phyloP scores from a whole-genome alignment of 129 eudicot species.

The Helianthus annuus region HanXRQr2.0-SUNRISE NC_035435.2:4702096-4702595 shows the following conservation, averaged over 20 bases:
- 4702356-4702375: conserved; percentile 74
- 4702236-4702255: conserved; percentile 68
- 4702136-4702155: background rate
- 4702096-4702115: background rate
- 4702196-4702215: conserved; percentile 23
- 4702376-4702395: conserved; percentile 85
- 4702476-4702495: too few relatives aligned
- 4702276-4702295: conserved; percentile 78
- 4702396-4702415: conserved; percentile 35
- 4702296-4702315: conserved; percentile 51
- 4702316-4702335: conserved; percentile 63
- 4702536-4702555: too few relatives aligned
- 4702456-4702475: background rate
- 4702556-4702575: too few relatives aligned
- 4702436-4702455: conserved; percentile 13
- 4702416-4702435: conserved; percentile 8
- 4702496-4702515: too few relatives aligned
- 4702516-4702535: too few relatives aligned
- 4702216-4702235: conserved; percentile 64
- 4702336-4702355: conserved; percentile 82
- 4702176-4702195: background rate
- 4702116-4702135: background rate
- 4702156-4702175: background rate
- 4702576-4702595: too few relatives aligned
- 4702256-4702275: conserved; percentile 91